These are phyloP conservation scores for Populus tomentosa DNA, from an alignment of 441 rosid species.

Conservation along the genomic window DNA sequence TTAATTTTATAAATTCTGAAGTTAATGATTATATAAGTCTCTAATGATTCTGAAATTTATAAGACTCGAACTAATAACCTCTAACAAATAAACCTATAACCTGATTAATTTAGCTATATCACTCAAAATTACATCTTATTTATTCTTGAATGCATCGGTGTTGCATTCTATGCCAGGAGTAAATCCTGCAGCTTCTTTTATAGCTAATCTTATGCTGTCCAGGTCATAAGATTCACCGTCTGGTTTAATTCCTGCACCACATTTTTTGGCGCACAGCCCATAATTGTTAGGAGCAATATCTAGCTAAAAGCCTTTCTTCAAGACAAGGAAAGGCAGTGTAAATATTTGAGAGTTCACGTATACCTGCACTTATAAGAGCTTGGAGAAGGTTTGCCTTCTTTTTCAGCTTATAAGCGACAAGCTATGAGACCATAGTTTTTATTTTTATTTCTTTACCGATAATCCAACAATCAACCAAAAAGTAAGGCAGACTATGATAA, in stretches of 20 bases:
- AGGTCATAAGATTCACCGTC: conserved; percentile 49
- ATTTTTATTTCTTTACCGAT: no score
- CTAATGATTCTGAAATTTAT: no score
- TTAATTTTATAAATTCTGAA: no score
- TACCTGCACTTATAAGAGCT: conserved; percentile 37
- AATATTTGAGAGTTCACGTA: neutral
- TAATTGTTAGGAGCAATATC: neutral
- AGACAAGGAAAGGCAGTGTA: neutral
- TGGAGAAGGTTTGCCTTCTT: conserved; percentile 50
- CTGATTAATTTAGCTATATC: no score
- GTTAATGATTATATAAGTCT: no score
- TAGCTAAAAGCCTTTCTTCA: neutral
- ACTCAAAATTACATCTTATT: no score
- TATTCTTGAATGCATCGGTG: conserved; percentile 37
- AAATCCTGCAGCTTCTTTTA: conserved; percentile 44
- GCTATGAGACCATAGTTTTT: conserved; percentile 7
- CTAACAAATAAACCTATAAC: no score
- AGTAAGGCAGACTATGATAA: no score
- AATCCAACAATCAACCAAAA: neutral
- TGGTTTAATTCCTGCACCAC: conserved; percentile 53
- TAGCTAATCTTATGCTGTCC: conserved; percentile 49
- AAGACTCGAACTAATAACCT: no score
- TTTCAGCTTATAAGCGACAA: conserved; percentile 47
- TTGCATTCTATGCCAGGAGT: no score
- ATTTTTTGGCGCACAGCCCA: neutral